Base-by-base conservation (phyloP, 2,329 filamentous ascomycete genomes). In the Chlorencoelia australis region DNA sequence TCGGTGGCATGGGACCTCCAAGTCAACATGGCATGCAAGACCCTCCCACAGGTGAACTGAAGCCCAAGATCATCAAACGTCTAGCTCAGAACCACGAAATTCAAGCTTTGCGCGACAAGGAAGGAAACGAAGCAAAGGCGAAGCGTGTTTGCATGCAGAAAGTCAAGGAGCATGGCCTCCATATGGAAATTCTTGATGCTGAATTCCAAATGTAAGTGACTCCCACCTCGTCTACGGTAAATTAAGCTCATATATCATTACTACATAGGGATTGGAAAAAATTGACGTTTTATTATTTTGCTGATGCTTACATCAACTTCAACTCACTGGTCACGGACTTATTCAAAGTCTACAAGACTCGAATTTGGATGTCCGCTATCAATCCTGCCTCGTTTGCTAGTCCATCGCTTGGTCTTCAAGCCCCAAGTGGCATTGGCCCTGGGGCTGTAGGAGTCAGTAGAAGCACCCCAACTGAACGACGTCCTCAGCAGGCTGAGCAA, bases 321-420 rank as follows among this genome's bases (percentile, higher is more conserved):
- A 98, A 98, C 59, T 85, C 86, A 2, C 75, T 98, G 11, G 91
- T 98, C 35, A 94, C 88, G 0, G 91, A 98, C 57, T 70, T 98
- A 9, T 98, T 96, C 73, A 96, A 96, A 63, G 89, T 96, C 44
- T 98, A 96, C 71, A 98, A 98, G 67, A 94, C 89, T 15, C 78
- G 93, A 50, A 98, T 98, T 53, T 98, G 91, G 91, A 94, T 98
- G 85, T 96, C 89, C 4, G 91, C 91, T 4, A 94, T 98, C 60
- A 98, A 98, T 57, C 91, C 91, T 6, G 91, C 89, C 4, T 95
- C 89, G 0, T 95, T 96, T 59, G 83, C 83, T 16, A 88, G 79
- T 44, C 82, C 83, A 13, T 77, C 76, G 3, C 67, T 84, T 32
- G 81, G 81, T 17, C 65, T 87, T 15, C 78, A 80, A 55, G 75